Percentiles rank a stretch among this genome's conserved stretches.
phyloP scores from a whole-genome alignment of 1,284 basidiomycete species.

The Ceratobasidium sp. region DNA sequence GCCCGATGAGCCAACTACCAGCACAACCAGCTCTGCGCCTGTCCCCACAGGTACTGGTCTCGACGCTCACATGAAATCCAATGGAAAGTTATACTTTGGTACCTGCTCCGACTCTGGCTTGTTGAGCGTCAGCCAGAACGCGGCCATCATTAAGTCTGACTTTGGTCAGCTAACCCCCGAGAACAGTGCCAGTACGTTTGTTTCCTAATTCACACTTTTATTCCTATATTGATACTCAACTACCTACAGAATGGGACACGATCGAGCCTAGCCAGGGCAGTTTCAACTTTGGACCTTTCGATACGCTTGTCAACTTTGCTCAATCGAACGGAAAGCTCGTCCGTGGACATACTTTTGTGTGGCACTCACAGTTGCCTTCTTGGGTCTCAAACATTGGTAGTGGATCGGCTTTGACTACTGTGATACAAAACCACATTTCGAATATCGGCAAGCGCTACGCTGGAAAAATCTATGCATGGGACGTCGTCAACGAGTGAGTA shows the following conservation, averaged over 20 bases:
- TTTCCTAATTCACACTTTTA: neutral
- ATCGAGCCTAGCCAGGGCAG: constrained; percentile 12
- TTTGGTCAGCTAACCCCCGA: constrained; percentile 30
- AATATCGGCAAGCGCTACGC: constrained; percentile 57
- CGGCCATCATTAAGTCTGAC: constrained; percentile 7
- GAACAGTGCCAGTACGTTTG: constrained; percentile 28
- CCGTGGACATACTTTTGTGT: constrained; percentile 23
- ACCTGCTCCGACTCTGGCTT: constrained; percentile 2
- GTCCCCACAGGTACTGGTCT: constrained; percentile 27
- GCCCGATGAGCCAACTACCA: neutral
- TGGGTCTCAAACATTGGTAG: constrained; percentile 45
- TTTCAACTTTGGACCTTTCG: constrained; percentile 12
- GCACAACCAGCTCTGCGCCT: constrained; percentile 41
- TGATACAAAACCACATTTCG: constrained; percentile 59
- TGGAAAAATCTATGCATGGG: constrained; percentile 60
- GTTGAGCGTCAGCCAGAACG: constrained; percentile 2
- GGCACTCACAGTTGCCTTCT: constrained; percentile 36
- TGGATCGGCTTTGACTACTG: constrained; percentile 46
- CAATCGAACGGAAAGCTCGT: constrained; percentile 17
- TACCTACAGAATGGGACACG: constrained; percentile 21
- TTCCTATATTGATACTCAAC: neutral
- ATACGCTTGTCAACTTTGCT: constrained; percentile 26
- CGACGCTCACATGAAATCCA: constrained; percentile 5
- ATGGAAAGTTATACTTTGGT: constrained; percentile 40
- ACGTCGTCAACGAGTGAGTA: constrained; percentile 54